phyloP scores from a whole-genome alignment of 495 filamentous ascomycete species.

The Alectoria sarmentosa region DNA sequence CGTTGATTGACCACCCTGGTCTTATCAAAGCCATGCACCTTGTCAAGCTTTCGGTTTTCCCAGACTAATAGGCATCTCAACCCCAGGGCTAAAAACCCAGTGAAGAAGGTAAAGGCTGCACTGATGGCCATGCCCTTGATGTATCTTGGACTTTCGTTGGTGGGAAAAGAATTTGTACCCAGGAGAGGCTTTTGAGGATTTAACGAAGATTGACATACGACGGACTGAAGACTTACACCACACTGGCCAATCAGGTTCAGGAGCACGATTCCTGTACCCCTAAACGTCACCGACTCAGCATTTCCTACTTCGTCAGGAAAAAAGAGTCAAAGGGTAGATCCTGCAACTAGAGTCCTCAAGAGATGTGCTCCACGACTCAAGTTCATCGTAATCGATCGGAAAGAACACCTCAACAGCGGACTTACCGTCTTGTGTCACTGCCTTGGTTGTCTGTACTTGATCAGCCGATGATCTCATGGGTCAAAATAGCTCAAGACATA shows the following conservation, averaged over 20 bases:
- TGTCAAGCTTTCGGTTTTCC: slow-evolving; percentile 56
- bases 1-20: slow-evolving; percentile 25
- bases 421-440: slow-evolving; percentile 8
- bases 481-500: slow-evolving; percentile 27
- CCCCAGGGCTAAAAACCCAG: slow-evolving; percentile 45
- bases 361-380: not conserved
- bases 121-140: slow-evolving; percentile 60
- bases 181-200: slow-evolving; percentile 52
- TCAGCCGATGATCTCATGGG: not conserved
- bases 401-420: not conserved
- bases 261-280: slow-evolving; percentile 64
- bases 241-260: slow-evolving; percentile 66
- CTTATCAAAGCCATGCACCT: slow-evolving; percentile 37
- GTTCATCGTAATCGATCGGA: not conserved
- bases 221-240: slow-evolving; percentile 23
- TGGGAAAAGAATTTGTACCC: slow-evolving; percentile 63
- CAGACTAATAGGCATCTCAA: slow-evolving; percentile 52
- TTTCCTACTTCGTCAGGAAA: not conserved
- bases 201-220: not conserved
- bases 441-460: slow-evolving; percentile 13
- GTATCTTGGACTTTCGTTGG: slow-evolving; percentile 53
- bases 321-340: not conserved
- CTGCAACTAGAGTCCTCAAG: not conserved
- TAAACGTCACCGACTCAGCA: slow-evolving; percentile 49
- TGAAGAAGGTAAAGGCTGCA: slow-evolving; percentile 67